Base-by-base conservation (phyloP, 768 basidiomycete genomes). In the Cystobasidium tubakii region DNA sequence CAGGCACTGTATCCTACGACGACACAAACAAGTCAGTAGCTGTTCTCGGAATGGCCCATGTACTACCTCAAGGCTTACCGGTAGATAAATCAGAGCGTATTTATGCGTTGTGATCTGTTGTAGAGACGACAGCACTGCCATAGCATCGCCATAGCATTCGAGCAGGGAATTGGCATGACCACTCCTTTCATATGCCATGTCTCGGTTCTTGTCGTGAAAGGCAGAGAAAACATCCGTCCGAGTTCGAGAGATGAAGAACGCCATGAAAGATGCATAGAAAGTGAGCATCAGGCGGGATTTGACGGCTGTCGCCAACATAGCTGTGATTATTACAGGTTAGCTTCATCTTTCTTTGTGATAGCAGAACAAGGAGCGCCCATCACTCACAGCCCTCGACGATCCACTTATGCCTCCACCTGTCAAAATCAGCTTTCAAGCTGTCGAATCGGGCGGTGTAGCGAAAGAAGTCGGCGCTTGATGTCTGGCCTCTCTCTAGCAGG, bases 181-280 rank as follows among this genome's bases (percentile, higher is more conserved):
- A 12, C 29, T 60, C 21, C 57, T 60, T 34, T 46, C 63, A 33
- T 65, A 42, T 34, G 36, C 31, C 63, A 36, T 25, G 13, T 65
- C 63, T 27, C 27, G 33, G 25, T 65, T 34, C n/a, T 25, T 42
- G 2, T 46, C 27, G 21, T 42, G 36, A 12, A 65, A 36, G 25
- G 36, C 36, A 10, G 36, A 25, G 33, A 65, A 29, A 1, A 65
- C 63, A 23, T 65, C 63, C 17, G 44, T 25, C 17, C 63, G 31
- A 27, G 63, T 65, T 17, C 63, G 31, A 34, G 39, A 42, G 34
- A 65, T 65, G 27, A 31, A 65, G 63, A 65, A 65, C 13, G 63
- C 63, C 63, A 65, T 65, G 63, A 65, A 65, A 46, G 39, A 46
- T 6, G 63, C 44, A 46, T 65, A 65, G 34, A 65, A 65, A 19